Conservation (phyloP, 106 monocot genomes). For the Dioscorea alata region DNA sequence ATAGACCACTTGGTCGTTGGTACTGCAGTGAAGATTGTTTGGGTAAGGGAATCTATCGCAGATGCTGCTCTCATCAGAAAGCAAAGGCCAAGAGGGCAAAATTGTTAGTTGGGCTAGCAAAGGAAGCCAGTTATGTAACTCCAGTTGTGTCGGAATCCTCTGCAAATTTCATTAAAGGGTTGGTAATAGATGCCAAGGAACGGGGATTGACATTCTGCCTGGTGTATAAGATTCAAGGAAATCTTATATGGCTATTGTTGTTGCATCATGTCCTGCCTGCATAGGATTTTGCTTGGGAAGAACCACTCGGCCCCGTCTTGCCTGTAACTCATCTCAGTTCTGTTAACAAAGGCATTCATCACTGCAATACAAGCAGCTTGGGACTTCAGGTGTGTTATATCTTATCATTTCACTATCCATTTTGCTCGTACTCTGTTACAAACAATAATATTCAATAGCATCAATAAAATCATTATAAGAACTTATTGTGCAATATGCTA, state of each 20-base stretch:
- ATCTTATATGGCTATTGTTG: constrained; percentile 92
- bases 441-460: too few relatives aligned
- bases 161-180: constrained; percentile 92
- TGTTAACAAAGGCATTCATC: constrained; percentile 92
- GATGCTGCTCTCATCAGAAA: constrained; percentile 69
- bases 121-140: constrained; percentile 89
- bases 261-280: constrained; percentile 91
- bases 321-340: constrained; percentile 82
- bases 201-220: constrained; percentile 92
- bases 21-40: constrained; percentile 95
- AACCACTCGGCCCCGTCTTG: constrained; percentile 90
- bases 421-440: too few relatives aligned
- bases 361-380: constrained; percentile 97
- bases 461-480: too few relatives aligned
- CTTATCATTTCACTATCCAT: not conserved
- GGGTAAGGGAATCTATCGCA: constrained; percentile 88
- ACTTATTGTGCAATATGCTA: too few relatives aligned
- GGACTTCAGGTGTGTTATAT: constrained; percentile 71
- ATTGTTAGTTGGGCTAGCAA: constrained; percentile 76
- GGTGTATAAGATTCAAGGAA: constrained; percentile 88
- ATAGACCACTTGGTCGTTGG: too few relatives aligned
- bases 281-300: constrained; percentile 99
- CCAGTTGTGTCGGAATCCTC: constrained; percentile 94
- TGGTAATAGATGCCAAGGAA: constrained; percentile 87
- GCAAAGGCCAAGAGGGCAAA: constrained; percentile 81